Conservation (phyloP, 2,329 filamentous ascomycete species). For the Diaporthe australafricana region DNA sequence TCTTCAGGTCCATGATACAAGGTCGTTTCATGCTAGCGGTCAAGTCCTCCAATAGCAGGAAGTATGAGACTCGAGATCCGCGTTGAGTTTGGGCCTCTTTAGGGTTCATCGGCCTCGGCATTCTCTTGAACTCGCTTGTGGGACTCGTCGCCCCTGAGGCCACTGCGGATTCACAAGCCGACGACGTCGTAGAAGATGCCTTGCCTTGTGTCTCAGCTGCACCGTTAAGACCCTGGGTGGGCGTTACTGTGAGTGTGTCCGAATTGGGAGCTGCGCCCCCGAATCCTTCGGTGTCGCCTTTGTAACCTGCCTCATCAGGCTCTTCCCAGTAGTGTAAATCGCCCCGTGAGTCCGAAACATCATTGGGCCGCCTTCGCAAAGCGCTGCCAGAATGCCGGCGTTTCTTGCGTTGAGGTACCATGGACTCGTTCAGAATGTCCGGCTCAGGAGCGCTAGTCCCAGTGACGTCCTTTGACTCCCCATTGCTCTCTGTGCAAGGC, state of each 20-base stretch:
- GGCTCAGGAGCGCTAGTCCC: slow-evolving; percentile 75
- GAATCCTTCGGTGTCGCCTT: slow-evolving; percentile 70
- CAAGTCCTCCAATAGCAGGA: slow-evolving; percentile 91
- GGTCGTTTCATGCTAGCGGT: slow-evolving; percentile 97
- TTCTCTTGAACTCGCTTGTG: slow-evolving; percentile 52
- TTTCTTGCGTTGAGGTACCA: slow-evolving; percentile 60
- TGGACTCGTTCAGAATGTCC: slow-evolving; percentile 61
- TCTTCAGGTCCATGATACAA: slow-evolving; percentile 97
- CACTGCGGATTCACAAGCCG: slow-evolving; percentile 49
- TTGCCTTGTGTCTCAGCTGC: slow-evolving; percentile 34
- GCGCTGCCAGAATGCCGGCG: slow-evolving; percentile 91
- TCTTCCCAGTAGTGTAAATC: slow-evolving; percentile 92
- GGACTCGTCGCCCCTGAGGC: slow-evolving; percentile 53
- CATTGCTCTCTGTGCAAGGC: slow-evolving; percentile 50
- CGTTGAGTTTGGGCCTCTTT: slow-evolving; percentile 78
- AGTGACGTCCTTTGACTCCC: slow-evolving; percentile 64
- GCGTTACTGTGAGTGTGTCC: slow-evolving; percentile 28
- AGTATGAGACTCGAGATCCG: slow-evolving; percentile 84
- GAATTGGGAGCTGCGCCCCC: slow-evolving; percentile 31
- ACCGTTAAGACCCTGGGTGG: slow-evolving; percentile 29
- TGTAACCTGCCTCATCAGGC: slow-evolving; percentile 85
- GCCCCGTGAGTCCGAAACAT: slow-evolving; percentile 78
- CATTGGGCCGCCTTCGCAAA: slow-evolving; percentile 77
- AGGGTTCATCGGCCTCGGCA: slow-evolving; percentile 76
- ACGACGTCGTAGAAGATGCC: slow-evolving; percentile 39